Conservation (phyloP, 352 stramenopile species). For the Globisporangium apiculatum region DNA sequence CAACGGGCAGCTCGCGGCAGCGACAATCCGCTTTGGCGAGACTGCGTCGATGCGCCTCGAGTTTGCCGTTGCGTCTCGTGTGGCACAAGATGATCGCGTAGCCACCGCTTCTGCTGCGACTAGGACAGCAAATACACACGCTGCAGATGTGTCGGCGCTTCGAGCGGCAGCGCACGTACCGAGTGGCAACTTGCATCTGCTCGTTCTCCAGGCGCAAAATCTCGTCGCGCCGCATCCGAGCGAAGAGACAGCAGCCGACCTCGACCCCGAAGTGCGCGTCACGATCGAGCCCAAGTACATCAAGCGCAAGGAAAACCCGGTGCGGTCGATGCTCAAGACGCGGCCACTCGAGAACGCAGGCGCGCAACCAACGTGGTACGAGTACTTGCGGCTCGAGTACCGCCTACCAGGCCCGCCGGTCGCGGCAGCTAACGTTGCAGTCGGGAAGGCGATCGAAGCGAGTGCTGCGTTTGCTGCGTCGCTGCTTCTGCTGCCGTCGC, state of each 20-base stretch:
- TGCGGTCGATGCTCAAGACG: slow-evolving; percentile 43
- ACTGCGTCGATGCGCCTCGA: slow-evolving; percentile 21
- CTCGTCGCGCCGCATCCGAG: slow-evolving; percentile 25
- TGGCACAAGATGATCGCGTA: slow-evolving; percentile 6
- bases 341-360: slow-evolving; percentile 37
- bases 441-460: slow-evolving; percentile 7
- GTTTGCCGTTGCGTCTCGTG: slow-evolving; percentile 17
- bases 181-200: slow-evolving; percentile 34
- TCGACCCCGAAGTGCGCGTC: slow-evolving; percentile 47
- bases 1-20: background rate
- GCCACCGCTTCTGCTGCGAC: background rate
- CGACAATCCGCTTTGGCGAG: slow-evolving; percentile 18
- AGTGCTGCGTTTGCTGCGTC: background rate
- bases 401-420: slow-evolving; percentile 12
- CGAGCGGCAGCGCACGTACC: slow-evolving; percentile 11
- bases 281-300: slow-evolving; percentile 42
- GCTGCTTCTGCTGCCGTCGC: slow-evolving; percentile 18
- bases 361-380: slow-evolving; percentile 31
- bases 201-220: slow-evolving; percentile 27
- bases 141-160: slow-evolving; percentile 1
- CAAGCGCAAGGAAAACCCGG: slow-evolving; percentile 40
- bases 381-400: slow-evolving; percentile 47
- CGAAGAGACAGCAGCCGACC: slow-evolving; percentile 20
- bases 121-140: background rate
- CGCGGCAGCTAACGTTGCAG: background rate